Base-by-base conservation (phyloP, 2,329 filamentous ascomycete species). In the Arthroderma sp. region DNA sequence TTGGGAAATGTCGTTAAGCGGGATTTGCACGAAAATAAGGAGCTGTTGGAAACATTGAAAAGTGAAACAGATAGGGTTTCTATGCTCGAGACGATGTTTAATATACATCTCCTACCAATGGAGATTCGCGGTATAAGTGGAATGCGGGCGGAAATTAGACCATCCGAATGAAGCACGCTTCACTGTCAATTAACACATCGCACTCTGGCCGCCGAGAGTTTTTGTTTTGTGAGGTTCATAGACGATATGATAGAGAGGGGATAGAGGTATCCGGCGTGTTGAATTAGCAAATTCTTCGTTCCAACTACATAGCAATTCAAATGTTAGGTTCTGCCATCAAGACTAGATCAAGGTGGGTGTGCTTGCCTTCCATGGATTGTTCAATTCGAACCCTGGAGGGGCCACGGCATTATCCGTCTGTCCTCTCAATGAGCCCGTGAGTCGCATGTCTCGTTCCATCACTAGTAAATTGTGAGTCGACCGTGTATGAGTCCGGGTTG, bases 331-430 rank as follows among this genome's bases (percentile, higher is more conserved):
- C 32, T 22, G 15, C 15, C 15, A 22, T 22, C 15, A 22, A 22
- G 15, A 22, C 15, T 22, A 22, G 15, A 22, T 22, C 15, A 3
- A 29, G 31, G 15, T 11, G 31, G 31, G 9, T 4, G 40, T 29
- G 32, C 71, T 47, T 70, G 80, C 77, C 71, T 73, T 77, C 78
- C 78, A 81, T 50, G 74, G 74, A 63, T 79, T 80, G 72, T 73
- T 81, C 56, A 80, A 59, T 62, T 80, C 77, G 64, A 81, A 81
- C 49, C 77, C 77, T 46, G 67, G 62, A 29, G 77, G 77, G 29
- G 78, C 78, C 47, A 65, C 62, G 39, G 70, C 65, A 50, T 70
- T 74, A 62, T 77, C 75, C 46, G 75, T 75, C 59, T 81, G 78
- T 48, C 75, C 77, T 63, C 78, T 68, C 55, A 72, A 56, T 50